Conservation (phyloP, 306 rosid species). For the Trichosanthes cucumerina region DNA sequence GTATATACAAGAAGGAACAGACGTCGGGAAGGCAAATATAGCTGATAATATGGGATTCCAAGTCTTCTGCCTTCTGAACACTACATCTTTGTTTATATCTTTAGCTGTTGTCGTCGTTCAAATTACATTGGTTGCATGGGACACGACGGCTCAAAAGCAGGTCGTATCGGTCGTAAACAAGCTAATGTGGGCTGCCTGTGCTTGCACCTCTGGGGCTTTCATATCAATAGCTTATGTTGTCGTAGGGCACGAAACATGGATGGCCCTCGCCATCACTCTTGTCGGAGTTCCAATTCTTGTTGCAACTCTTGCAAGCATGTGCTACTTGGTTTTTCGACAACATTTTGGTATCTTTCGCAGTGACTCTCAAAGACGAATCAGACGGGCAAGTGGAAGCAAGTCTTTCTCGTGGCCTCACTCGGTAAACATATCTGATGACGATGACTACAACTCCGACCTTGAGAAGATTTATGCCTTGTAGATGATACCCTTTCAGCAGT, state of each 20-base stretch:
- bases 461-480: conserved; percentile 77
- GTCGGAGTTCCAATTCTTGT: conserved; percentile 67
- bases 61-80: conserved; percentile 68
- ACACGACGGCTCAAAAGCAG: conserved; percentile 84
- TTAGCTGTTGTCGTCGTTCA: conserved; percentile 94
- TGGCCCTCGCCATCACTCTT: conserved; percentile 66
- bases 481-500: conserved; percentile 12
- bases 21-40: conserved; percentile 52
- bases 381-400: conserved; percentile 66
- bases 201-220: conserved; percentile 90
- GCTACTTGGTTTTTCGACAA: conserved; percentile 82
- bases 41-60: conserved; percentile 49
- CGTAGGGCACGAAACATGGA: conserved; percentile 63
- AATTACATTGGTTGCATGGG: conserved; percentile 98
- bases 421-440: conserved; percentile 66
- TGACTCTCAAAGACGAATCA: conserved; percentile 82
- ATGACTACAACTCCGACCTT: conserved; percentile 65
- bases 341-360: conserved; percentile 50
- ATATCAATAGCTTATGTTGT: conserved; percentile 65
- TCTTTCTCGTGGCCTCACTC: conserved; percentile 93
- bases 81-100: conserved; percentile 82
- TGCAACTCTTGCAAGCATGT: conserved; percentile 79
- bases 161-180: conserved; percentile 89
- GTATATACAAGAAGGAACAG: conserved; percentile 19
- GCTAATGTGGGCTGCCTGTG: conserved; percentile 95